A percentile compares a stretch with the other conserved stretches of the same genome.
Evolutionary conservation across 106 monocot genomes (phyloP).

Genomic region (Ottelia alismoides): DNA sequence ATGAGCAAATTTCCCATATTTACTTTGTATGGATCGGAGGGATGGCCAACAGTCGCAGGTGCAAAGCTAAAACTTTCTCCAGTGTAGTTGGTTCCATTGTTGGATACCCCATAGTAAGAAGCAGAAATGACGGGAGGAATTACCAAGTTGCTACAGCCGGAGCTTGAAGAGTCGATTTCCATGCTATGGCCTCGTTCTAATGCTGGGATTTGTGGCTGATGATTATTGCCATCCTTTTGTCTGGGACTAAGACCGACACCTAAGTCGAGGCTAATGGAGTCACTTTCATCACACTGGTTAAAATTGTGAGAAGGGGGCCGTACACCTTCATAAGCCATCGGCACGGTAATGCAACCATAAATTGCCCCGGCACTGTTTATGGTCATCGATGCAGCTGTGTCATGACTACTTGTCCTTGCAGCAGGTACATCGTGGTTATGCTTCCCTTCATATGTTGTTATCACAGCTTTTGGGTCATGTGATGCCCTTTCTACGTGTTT

Average conservation of each 20-base stretch:
- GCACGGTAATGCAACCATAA: no score
- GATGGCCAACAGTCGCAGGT: slow-evolving; percentile 25
- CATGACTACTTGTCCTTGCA: slow-evolving; percentile 37
- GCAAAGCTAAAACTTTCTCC: slow-evolving; percentile 55
- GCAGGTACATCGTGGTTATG: slow-evolving; percentile 98
- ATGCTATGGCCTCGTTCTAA: slow-evolving; percentile 11
- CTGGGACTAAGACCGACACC: slow-evolving; percentile 46
- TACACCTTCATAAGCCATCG: slow-evolving; percentile 20
- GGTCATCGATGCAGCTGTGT: slow-evolving; percentile 13
- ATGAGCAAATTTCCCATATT: slow-evolving; percentile 63
- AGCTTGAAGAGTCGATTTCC: slow-evolving; percentile 13
- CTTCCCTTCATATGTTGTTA: slow-evolving; percentile 97
- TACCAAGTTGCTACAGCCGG: slow-evolving; percentile 15
- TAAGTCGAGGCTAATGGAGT: slow-evolving; percentile 60
- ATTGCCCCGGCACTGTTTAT: no score
- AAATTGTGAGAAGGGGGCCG: slow-evolving; percentile 3
- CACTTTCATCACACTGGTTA: slow-evolving; percentile 26
- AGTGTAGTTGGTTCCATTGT: slow-evolving; percentile 11
- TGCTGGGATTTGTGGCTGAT: slow-evolving; percentile 13
- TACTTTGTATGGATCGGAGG: slow-evolving; percentile 36
- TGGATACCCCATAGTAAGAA: slow-evolving; percentile 20
- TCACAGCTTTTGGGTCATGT: slow-evolving; percentile 96
- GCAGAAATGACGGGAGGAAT: slow-evolving; percentile 14
- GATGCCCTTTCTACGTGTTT: slow-evolving; percentile 96
- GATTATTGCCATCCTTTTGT: slow-evolving; percentile 11